These are phyloP conservation scores for Tuber melanosporum DNA, from an alignment of 495 filamentous ascomycete genomes.

Conservation along the genomic window DNA sequence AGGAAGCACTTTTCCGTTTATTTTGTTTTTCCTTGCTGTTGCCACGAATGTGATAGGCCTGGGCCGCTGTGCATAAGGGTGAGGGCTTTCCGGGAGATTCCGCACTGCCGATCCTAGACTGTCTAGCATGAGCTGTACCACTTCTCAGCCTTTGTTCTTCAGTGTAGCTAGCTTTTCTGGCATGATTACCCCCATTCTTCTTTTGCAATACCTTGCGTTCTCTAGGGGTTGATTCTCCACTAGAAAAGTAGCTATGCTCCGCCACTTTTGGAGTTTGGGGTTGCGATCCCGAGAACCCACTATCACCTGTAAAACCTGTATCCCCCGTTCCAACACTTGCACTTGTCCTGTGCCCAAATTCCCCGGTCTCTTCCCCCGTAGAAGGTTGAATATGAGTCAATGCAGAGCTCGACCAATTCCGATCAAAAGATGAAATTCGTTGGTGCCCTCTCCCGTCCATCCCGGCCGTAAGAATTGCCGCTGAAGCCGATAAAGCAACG, in stretches of 20 bases:
- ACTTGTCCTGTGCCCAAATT: conserved; percentile 26
- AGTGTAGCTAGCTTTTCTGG: conserved; percentile 62
- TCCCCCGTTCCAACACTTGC: conserved; percentile 40
- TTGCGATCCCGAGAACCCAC: conserved; percentile 41
- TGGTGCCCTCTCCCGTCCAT: conserved; percentile 25
- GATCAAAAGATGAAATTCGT: conserved; percentile 62
- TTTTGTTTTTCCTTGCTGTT: conserved; percentile 38
- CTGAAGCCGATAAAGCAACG: conserved; percentile 32
- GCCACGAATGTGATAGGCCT: conserved; percentile 36
- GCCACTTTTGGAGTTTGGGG: conserved; percentile 47
- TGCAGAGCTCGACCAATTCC: conserved; percentile 55
- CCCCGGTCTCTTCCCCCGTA: conserved; percentile 49
- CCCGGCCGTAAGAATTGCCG: conserved; percentile 36
- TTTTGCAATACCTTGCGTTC: conserved; percentile 74
- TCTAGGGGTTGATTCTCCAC: conserved; percentile 71
- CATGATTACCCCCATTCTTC: conserved; percentile 56
- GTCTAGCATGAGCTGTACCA: conserved; percentile 57
- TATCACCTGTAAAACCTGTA: conserved; percentile 36
- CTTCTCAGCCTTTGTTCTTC: conserved; percentile 61
- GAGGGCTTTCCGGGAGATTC: conserved; percentile 32
- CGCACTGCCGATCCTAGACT: conserved; percentile 71
- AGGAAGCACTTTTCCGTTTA: conserved; percentile 31
- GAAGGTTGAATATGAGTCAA: conserved; percentile 40
- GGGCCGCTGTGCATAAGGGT: conserved; percentile 34
- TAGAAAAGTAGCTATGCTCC: conserved; percentile 92